Evolutionary conservation across 2,329 filamentous ascomycete species (phyloP), one percentile per base, ranked within the genome.

Genomic region (Diplodia corticola): DNA sequence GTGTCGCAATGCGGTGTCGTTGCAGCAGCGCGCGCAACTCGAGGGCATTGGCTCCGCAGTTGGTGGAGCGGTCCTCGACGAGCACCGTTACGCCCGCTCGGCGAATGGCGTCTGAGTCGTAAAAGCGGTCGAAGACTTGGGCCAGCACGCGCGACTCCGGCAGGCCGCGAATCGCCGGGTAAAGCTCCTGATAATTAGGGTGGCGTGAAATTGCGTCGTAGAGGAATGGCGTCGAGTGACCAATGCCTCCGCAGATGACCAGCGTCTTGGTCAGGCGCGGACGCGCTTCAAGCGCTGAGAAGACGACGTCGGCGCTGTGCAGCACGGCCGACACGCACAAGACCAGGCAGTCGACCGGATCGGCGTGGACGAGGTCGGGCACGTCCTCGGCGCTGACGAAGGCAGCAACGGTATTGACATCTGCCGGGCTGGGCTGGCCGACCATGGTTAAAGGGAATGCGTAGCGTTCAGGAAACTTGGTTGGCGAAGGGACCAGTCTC

Each of bases 211-310:
- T 73, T 3, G 80, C 77, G 3, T 78, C 73, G 67, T 81, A 82
- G 5, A 83, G 73, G 17, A 77, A 74, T 13, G 73, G 66, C 5
- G 81, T 83, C 0, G 80, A 81, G 68, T 83, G 81, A 2, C 81
- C 80, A 24, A 80, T 78, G 9, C 81, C 81, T 20, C 80, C 81
- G 53, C 79, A 81, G 0, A 82, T 71, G 1, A 82, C 76, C 2
- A 82, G 66, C 73, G 71, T 75, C 63, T 73, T 75, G 2, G 77
- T 73, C 6, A 78, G 65, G 5, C 65, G 33, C 1, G 78, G 75
- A 4, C 68, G 70, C 10, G 63, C 33, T 68, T 76, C 66, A 4
- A 81, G 70, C 4, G 70, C 68, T 9, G 63, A 50, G 70, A 81
- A 81, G 28, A 81, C 69, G 1, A 59, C 37, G 20, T 78, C 74